These are phyloP conservation scores for Plasmodium gonderi DNA, from an alignment of 169 alveolate species.

Conservation along the genomic window DNA sequence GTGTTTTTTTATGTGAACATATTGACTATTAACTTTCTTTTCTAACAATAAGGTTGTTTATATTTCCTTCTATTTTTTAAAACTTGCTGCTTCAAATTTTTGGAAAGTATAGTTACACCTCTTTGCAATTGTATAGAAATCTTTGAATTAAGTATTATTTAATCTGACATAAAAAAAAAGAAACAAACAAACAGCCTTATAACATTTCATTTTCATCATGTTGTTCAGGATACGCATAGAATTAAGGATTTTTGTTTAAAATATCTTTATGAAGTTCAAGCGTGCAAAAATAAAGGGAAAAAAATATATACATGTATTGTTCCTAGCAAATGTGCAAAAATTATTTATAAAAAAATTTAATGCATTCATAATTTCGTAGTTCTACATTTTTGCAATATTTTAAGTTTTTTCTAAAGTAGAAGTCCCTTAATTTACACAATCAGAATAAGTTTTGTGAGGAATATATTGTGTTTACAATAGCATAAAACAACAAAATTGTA, in stretches of 20 bases:
- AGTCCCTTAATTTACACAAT: neutral
- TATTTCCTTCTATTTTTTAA: neutral
- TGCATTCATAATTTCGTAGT: neutral
- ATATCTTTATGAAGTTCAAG: neutral
- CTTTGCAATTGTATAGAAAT: neutral
- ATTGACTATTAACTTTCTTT: neutral
- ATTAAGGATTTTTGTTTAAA: neutral
- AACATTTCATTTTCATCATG: neutral
- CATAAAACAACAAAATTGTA: neutral
- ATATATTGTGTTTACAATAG: neutral
- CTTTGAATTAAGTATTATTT: neutral
- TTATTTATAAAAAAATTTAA: neutral
- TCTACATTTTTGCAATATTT: neutral
- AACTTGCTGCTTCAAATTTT: neutral
- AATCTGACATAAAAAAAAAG: neutral
- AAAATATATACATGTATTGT: neutral
- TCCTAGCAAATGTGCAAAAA: neutral
- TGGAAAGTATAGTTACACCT: neutral
- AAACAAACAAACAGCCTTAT: neutral
- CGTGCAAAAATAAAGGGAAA: neutral
- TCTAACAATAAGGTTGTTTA: neutral
- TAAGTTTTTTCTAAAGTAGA: neutral
- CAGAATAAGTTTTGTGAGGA: neutral
- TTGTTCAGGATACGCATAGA: neutral
- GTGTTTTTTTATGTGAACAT: neutral